Base-by-base conservation (phyloP, 306 rosid genomes). In the Lathyrus tuberosus region DNA sequence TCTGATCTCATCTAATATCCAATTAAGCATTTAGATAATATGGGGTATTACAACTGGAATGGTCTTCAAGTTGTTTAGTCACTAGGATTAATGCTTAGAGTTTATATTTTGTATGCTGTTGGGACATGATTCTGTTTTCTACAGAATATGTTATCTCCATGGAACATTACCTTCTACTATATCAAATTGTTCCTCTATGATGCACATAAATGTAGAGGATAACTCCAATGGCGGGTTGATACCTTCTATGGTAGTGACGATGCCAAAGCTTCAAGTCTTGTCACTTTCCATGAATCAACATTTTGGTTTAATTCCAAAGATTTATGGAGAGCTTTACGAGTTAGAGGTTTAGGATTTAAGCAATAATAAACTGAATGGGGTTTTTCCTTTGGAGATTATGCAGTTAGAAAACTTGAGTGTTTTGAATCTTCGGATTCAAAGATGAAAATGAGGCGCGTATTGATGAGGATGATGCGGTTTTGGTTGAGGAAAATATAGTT, bases 131-230 rank as follows among this genome's bases (percentile, higher is more conserved):
- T n/a, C n/a, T n/a, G n/a, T n/a, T n/a, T n/a, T n/a, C n/a, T n/a
- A n/a, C n/a, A n/a, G n/a, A n/a, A n/a, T n/a, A n/a, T n/a, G n/a
- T n/a, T n/a, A n/a, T 91, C 15, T 91, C 3, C 65, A 64, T 33
- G 96, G 97, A 4, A 86, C 91, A 1, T 72, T 91, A 5, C 97
- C 97, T 33, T 86, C 96, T 8, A 91, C 93, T 1, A 38, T 91
- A 1, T 76, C 84, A 0, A 91, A 91, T 78, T 91, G 93, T 53
- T 66, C 93, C 65, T 77, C 83, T 28, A 81, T 91, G 57, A 71
- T 85, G 2, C 86, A 85, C 54, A 51, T 91, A 0, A 86, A 86
- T 70, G 93, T 84, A 10, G 91, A 73, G 57, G 85, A 75, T 18
- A 91, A 91, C 70, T 62, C 41, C 24, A 85, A 88, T 12, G 68